Conservation (phyloP, 257 asterid genomes). For the Linderniella brevidens region DNA sequence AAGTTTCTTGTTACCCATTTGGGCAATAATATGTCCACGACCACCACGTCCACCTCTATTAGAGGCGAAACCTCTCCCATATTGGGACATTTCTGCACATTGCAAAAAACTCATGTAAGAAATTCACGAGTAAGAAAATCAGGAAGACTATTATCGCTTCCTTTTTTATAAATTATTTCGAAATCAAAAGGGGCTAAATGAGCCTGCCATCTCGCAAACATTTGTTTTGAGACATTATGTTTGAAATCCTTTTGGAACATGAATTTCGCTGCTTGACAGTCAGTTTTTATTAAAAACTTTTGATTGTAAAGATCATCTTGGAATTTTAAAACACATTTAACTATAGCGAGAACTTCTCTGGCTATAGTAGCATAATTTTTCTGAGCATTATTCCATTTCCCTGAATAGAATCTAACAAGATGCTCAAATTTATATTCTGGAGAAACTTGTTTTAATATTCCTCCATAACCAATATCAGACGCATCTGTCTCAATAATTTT, state of each 20-base stretch:
- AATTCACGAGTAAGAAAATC: too few relatives aligned
- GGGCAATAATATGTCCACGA: too few relatives aligned
- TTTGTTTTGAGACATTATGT: neutral
- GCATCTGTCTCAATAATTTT: neutral
- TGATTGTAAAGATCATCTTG: slow-evolving; percentile 4
- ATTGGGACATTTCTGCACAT: too few relatives aligned
- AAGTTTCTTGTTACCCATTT: too few relatives aligned
- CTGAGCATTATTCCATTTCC: neutral
- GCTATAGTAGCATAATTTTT: neutral
- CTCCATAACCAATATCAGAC: neutral
- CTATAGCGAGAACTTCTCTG: slow-evolving; percentile 4
- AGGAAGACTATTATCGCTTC: too few relatives aligned
- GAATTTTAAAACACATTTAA: slow-evolving; percentile 7
- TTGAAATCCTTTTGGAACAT: slow-evolving; percentile 1
- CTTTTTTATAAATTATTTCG: too few relatives aligned
- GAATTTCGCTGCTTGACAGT: neutral
- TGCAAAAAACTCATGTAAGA: too few relatives aligned
- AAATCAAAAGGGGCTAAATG: too few relatives aligned
- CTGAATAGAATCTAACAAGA: neutral
- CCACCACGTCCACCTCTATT: too few relatives aligned
- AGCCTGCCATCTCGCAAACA: too few relatives aligned
- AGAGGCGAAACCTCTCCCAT: too few relatives aligned
- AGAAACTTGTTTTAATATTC: neutral
- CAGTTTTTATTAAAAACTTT: neutral
- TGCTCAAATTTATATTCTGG: neutral